Conservation (phyloP, 495 filamentous ascomycete species). For the Glutinoglossum americanum region DNA sequence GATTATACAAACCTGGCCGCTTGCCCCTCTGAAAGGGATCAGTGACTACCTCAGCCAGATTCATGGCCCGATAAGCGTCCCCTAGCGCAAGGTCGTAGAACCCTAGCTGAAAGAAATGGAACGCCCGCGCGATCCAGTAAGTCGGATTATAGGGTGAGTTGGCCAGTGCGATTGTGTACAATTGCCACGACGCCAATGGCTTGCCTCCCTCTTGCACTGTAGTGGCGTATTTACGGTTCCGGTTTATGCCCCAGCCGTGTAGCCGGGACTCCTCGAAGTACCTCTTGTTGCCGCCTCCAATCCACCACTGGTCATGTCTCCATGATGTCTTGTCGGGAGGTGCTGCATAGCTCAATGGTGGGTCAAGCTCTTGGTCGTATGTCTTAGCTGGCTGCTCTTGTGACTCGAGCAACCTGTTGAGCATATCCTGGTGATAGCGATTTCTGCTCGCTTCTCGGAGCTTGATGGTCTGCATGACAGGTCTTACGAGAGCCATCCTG, state of each 20-base stretch:
- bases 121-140: slow-evolving; percentile 3
- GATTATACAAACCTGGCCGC: slow-evolving; percentile 13
- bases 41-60: slow-evolving; percentile 12
- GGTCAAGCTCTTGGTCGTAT: background rate
- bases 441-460: background rate
- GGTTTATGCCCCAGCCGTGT: background rate
- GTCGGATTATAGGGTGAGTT: slow-evolving; percentile 4
- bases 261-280: background rate
- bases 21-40: slow-evolving; percentile 8
- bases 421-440: background rate
- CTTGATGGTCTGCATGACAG: background rate
- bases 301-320: too few species aligned
- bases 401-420: background rate
- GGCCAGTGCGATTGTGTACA: slow-evolving; percentile 17
- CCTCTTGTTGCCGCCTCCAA: too few species aligned
- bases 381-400: background rate
- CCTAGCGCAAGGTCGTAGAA: slow-evolving; percentile 4
- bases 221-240: background rate
- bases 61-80: slow-evolving; percentile 5
- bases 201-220: background rate
- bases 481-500: background rate
- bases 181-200: background rate
- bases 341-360: too few species aligned
- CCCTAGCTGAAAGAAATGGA: background rate
- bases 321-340: too few species aligned